phyloP scores from a whole-genome alignment of 2,329 filamentous ascomycete genomes.

The Alternaria longipes region DNA sequence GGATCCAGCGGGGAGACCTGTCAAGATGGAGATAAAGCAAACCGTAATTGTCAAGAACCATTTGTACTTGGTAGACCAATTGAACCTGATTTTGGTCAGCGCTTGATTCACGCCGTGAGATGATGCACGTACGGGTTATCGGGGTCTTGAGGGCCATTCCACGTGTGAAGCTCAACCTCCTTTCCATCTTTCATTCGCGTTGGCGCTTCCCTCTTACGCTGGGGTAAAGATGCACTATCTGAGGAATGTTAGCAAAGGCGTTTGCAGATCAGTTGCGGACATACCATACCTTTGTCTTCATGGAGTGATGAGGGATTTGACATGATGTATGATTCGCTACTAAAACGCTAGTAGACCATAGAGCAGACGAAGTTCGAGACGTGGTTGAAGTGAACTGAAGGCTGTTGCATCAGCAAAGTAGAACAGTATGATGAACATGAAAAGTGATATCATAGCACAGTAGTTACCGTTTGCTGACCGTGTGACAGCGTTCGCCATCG shows the following conservation, averaged over 20 bases:
- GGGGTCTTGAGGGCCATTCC: constrained; percentile 34
- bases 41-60: constrained; percentile 54
- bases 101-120: too few relatives aligned
- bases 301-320: constrained; percentile 16
- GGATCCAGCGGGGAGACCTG: constrained; percentile 53
- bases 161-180: constrained; percentile 36
- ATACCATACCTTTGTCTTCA: constrained; percentile 18
- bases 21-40: constrained; percentile 56
- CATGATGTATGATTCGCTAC: constrained; percentile 13
- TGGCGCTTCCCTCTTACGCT: constrained; percentile 12
- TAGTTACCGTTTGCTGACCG: background rate
- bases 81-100: constrained; percentile 41
- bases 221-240: constrained; percentile 8
- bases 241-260: background rate
- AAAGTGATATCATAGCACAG: constrained; percentile 18
- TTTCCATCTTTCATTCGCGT: constrained; percentile 27
- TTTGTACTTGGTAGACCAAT: constrained; percentile 53
- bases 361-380: background rate
- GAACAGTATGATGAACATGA: background rate
- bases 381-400: background rate
- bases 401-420: background rate
- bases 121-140: constrained; percentile 33
- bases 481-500: background rate
- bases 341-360: background rate
- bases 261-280: background rate